Conservation (phyloP, 2,329 filamentous ascomycete genomes). For the Coniosporium tulheliwenetii region DNA sequence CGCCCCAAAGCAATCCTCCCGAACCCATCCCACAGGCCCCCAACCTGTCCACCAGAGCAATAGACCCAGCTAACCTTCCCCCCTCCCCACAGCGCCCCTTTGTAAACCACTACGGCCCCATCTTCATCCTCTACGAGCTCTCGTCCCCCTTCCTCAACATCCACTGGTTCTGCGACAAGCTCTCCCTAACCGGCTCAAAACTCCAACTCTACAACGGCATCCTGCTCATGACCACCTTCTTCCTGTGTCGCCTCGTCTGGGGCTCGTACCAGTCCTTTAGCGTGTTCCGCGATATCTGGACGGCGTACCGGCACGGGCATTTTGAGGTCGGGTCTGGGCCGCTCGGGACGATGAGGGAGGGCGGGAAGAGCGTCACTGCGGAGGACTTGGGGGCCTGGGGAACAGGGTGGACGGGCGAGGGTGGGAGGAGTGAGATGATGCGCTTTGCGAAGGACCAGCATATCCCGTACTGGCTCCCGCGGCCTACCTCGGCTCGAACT, state of each 20-base stretch:
- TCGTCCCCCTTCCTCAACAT: slow-evolving; percentile 75
- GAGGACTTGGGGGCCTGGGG: slow-evolving; percentile 2
- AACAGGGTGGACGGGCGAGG: slow-evolving; percentile 10
- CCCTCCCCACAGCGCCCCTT: slow-evolving; percentile 50
- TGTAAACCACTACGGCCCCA: slow-evolving; percentile 65
- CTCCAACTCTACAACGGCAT: slow-evolving; percentile 67
- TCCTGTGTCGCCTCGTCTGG: slow-evolving; percentile 61
- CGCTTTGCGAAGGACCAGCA: slow-evolving; percentile 26
- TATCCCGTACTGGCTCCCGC: slow-evolving; percentile 55
- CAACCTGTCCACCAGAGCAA: too few relatives aligned
- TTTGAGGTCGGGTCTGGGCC: slow-evolving; percentile 1
- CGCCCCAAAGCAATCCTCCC: too few relatives aligned
- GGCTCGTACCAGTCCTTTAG: slow-evolving; percentile 51
- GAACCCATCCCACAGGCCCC: too few relatives aligned
- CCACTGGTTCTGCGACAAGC: slow-evolving; percentile 86
- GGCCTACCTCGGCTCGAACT: slow-evolving; percentile 54
- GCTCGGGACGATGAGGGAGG: slow-evolving; percentile 8
- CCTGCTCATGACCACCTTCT: slow-evolving; percentile 56
- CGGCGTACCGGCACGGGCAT: slow-evolving; percentile 17
- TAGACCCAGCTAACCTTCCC: slow-evolving; percentile 5
- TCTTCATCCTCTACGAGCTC: slow-evolving; percentile 78
- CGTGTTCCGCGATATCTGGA: slow-evolving; percentile 56
- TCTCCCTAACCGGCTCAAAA: slow-evolving; percentile 59
- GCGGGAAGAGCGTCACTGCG: slow-evolving; percentile 4
- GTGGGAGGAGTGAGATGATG: slow-evolving; percentile 29